Evolutionary conservation across 2,329 filamentous ascomycete species (phyloP).

Genomic region (Botrytis paeoniae): DNA sequence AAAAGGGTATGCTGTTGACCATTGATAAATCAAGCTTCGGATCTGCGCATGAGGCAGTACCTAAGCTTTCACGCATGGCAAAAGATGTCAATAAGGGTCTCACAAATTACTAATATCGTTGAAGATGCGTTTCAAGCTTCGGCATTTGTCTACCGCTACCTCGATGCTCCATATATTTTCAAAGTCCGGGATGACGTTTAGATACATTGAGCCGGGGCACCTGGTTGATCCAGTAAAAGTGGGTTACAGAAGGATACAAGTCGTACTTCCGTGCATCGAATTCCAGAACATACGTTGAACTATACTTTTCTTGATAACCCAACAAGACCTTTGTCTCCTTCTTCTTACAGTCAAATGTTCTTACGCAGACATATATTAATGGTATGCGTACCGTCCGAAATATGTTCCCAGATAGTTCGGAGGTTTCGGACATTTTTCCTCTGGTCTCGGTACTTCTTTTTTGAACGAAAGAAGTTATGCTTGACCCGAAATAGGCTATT

Average conservation of each 20-base stretch:
- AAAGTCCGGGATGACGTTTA: background rate
- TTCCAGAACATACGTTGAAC: background rate
- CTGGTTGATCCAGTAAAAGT: background rate
- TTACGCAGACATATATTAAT: background rate
- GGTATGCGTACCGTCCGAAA: background rate
- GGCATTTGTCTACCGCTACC: background rate
- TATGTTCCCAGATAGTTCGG: background rate
- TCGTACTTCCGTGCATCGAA: background rate
- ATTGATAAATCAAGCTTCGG: background rate
- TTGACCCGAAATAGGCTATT: background rate
- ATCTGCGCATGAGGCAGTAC: background rate
- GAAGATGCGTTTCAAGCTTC: background rate
- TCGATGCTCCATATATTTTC: background rate
- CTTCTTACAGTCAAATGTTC: background rate
- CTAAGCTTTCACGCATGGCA: background rate
- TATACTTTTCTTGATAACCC: background rate
- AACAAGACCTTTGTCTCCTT: background rate
- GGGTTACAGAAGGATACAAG: background rate
- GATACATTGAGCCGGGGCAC: background rate
- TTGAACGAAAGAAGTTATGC: background rate
- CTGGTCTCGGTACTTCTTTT: background rate
- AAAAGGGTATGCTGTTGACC: background rate
- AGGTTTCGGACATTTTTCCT: background rate
- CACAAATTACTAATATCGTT: background rate
- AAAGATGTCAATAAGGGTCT: background rate